Base-by-base conservation (phyloP, 495 filamentous ascomycete species). In the Cladorrhinum samala region DNA sequence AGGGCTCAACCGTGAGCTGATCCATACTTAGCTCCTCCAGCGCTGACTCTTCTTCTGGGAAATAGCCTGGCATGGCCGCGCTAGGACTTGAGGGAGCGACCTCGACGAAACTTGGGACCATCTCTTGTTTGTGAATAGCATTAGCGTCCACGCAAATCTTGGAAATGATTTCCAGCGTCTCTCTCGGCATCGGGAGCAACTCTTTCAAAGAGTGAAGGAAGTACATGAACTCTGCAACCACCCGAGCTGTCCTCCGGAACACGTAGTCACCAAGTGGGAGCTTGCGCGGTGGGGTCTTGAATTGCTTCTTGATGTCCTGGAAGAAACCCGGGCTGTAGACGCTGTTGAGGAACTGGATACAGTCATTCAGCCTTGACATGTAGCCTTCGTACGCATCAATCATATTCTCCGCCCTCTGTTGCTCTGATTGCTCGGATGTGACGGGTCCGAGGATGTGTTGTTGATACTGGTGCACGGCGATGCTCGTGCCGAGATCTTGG, bases 71-170 rank as follows among this genome's bases (percentile, higher is more conserved):
- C 36, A 61, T 52, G 14, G 18, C 14, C 42, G 43, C 41, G 36
- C 50, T 40, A 3, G 43, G 45, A 1, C 60, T 47, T 2, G 33
- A 13, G 24, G 27, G 5, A 5, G 19, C 39, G 18, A 51, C 24
- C 19, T 51, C 49, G 33, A 65, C 45, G 18, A 47, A 65, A 39
- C 66, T 68, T 0, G 59, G 64, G 11, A 66, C 46, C 30, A 68
- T 45, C 59, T 75, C 68, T 49, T 64, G 50, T 50, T 74, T 73
- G 53, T 64, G 61, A 5, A 73, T 37, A 50, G 63, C 52, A 50
- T 68, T 63, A 48, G 58, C 65, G 20, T 74, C 70, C 41, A 72
- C 65, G 55, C 73, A 63, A 16, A 68, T 58, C 43, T 67, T 60
- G 46, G 53, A 43, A 14, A 68, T 25, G 9, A 50, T 46, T 24